Base-by-base conservation (phyloP, 805 yeast genomes). In the Candida ipomoeae region DNA sequence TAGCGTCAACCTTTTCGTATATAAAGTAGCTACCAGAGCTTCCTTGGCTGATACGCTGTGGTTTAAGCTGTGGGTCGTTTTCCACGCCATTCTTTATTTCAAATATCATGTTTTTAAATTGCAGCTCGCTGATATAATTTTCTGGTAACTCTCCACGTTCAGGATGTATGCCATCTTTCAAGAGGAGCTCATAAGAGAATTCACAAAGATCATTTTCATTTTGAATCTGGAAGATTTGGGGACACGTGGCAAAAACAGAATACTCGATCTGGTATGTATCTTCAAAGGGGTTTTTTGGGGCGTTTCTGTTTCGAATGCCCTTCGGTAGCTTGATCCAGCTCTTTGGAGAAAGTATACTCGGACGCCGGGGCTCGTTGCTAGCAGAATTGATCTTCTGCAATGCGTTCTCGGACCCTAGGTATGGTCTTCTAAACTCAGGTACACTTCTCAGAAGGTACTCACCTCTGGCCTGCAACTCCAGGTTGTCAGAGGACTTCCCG, bases 11-110 rank as follows among this genome's bases (percentile, higher is more conserved):
- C 34, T 48, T 55, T 26, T 55, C 53, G 15, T 46, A 29, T 1
- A 84, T 70, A 61, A 85, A 85, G 60, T 85, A 85, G 48, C 85
- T 80, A 1, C 91, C 91, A 0, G 87, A 81, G 1, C 88, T 82
- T 0, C 91, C 91, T 17, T 81, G 76, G 23, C 81, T 59, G 6
- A 85, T 84, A 47, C 86, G 64, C 44, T 63, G 59, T 0, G 89
- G 87, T 23, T 66, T 65, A 4, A 78, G 64, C 6, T 71, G 74
- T 4, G 40, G 46, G 11, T 61, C 64, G 3, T 53, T 46, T 34
- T 72, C 77, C n/a, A 83, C 78, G 2, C 83, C 80, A 6, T 61
- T 62, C 1, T 71, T 67, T 0, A 79, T 74, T 34, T 69, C 65
- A n/a, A 67, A 61, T 2, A 84, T 77, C 21, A 79, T 59, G 2